Conservation (phyloP, 2,329 filamentous ascomycete species). For the Penicillium sp. region DNA sequence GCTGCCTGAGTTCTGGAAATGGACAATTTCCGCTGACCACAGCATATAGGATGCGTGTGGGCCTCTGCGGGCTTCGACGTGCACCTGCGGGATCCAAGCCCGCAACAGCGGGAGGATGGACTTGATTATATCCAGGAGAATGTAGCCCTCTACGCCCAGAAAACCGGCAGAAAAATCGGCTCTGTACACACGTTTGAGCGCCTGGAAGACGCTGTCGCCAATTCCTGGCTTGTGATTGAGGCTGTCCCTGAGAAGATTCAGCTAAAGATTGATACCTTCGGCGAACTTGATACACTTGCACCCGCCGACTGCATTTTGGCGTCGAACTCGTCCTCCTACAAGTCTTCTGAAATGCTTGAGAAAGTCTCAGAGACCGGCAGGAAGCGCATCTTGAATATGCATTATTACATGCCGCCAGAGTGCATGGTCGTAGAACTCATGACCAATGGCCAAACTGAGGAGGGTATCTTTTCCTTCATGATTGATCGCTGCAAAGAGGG, state of each 20-base stretch:
- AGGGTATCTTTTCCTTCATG: conserved; percentile 52
- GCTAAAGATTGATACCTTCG: conserved; percentile 55
- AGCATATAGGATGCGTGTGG: conserved; percentile 31
- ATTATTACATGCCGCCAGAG: conserved; percentile 57
- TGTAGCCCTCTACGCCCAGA: conserved; percentile 2
- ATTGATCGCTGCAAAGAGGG: conserved; percentile 45
- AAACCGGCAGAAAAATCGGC: neutral
- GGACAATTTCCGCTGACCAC: neutral
- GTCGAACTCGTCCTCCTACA: conserved; percentile 59
- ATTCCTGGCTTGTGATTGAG: conserved; percentile 60
- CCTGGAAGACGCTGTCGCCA: conserved; percentile 46
- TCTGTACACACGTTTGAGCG: conserved; percentile 35
- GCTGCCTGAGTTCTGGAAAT: neutral
- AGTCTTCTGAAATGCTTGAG: conserved; percentile 53
- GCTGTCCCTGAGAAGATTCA: conserved; percentile 56
- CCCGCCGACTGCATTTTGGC: conserved; percentile 54
- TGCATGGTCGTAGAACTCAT: conserved; percentile 57
- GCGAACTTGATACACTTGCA: conserved; percentile 49
- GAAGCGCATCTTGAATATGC: conserved; percentile 53
- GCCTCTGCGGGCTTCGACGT: conserved; percentile 40
- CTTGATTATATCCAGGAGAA: conserved; percentile 42
- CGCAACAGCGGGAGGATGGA: conserved; percentile 35
- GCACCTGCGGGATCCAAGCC: conserved; percentile 36
- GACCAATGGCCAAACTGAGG: conserved; percentile 53
- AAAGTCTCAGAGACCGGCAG: conserved; percentile 46